Base-by-base conservation (phyloP, 225 moss, liverwort and hornwort species). In the Pseudisothecium myosuroides region DNA sequence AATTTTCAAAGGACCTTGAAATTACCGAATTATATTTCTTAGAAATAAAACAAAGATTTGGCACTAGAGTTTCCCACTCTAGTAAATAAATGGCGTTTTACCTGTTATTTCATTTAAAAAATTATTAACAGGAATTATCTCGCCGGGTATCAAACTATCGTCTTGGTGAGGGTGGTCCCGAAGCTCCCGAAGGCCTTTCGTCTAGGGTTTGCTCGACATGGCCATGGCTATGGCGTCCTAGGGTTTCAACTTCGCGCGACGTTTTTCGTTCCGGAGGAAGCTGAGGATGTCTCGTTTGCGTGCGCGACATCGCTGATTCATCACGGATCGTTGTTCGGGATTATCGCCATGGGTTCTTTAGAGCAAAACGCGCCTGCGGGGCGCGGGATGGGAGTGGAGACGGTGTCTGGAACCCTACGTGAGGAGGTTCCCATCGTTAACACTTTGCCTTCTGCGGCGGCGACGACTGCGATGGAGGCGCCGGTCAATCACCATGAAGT, bases 191-290 rank as follows among this genome's bases (percentile, higher is more conserved):
- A 66, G 58, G 54, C 61, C 49, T 67, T 68, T 31, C 37, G 90
- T 86, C 87, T 96, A 95, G 88, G 97, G 94, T 92, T 97, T 96
- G 82, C 94, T 88, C 62, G n/a, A 63, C 37, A 83, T 37, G 79
- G 71, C 79, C 26, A 72, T 84, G 88, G 91, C 91, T 83, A 83
- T 87, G 83, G 90, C 83, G 83, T 69, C 63, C 41, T 90, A 90
- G 90, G 90, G 90, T 90, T 90, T 90, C 84, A 80, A 29, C 26
- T 6, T 24, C 49, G 34, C 36, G 59, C 41, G 82, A 36, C 49
- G 83, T 65, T 65, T 65, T 1, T 49, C 5, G 17, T 41, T 34
- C 50, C 45, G 32, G 27, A 36, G 15, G 43, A 76, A 58, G 43
- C 61, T n/a, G 36, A 47, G 32, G 61, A 90, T 83, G 83, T 43